Base-by-base conservation (phyloP, 805 yeast species). In the Metschnikowia rubicola region DNA sequence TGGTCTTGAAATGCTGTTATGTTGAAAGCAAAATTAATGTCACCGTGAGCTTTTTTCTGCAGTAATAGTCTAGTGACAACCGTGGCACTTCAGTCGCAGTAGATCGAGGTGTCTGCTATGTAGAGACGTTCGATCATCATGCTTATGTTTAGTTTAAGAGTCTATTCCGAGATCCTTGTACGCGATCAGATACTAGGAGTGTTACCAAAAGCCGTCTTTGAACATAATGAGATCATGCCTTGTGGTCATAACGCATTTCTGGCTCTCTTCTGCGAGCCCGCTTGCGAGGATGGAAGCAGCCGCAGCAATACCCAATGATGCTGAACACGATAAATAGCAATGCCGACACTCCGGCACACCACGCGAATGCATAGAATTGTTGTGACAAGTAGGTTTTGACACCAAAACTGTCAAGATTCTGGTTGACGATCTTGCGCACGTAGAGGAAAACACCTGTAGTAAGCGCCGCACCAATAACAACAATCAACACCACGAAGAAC, bases 381-480 rank as follows among this genome's bases (percentile, higher is more conserved):
- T 68, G 66, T 31, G 80, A 77, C 42, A 87, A 58, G 33, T 62
- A 60, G 2, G 88, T 78, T 34, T 64, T 61, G 40, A 84, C 73
- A 12, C 95, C 95, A 55, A 71, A 81, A 2, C 62, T 61, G 2
- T 58, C 61, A 10, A 66, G 64, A 31, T 69, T 66, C 31, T 79
- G 66, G 56, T 84, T 80, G 67, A 88, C 72, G 44, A 76, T 69
- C 10, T 68, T 65, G 48, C 75, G 65, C 50, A 83, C 71, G 46
- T 72, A 71, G 5, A 67, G 47, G 67, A 70, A 84, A n/a, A 78
- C 69, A 13, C 83, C 94, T 0, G 92, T 85, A 29, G 85, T 71
- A 19, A 84, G 67, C 12, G 75, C 88, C 29, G 81, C 13, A 10
- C 79, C 72, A 11, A 78, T 51, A 8, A 75, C 30, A 0, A 79